phyloP scores from a whole-genome alignment of 2,329 filamentous ascomycete species.

The Monilinia aucupariae region DNA sequence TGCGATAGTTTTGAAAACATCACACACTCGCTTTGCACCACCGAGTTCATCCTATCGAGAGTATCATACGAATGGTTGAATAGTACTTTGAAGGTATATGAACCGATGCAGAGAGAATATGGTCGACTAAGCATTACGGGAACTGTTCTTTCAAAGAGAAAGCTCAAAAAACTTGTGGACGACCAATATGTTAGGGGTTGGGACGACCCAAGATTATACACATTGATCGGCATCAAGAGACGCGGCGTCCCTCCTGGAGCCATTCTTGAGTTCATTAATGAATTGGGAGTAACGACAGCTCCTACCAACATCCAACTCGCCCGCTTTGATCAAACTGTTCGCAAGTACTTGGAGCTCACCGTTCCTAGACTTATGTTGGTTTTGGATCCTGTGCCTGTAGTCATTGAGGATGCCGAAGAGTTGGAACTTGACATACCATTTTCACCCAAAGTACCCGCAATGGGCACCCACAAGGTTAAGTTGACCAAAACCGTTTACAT shows the following conservation, averaged over 20 bases:
- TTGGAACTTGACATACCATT: slow-evolving; percentile 70
- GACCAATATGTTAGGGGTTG: slow-evolving; percentile 76
- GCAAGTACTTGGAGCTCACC: slow-evolving; percentile 79
- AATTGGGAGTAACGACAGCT: slow-evolving; percentile 83
- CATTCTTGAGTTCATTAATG: slow-evolving; percentile 82
- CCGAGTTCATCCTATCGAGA: slow-evolving; percentile 79
- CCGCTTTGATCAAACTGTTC: slow-evolving; percentile 80
- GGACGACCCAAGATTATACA: slow-evolving; percentile 89
- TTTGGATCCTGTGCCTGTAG: slow-evolving; percentile 75
- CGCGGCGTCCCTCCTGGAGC: slow-evolving; percentile 84
- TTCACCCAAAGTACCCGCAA: slow-evolving; percentile 69
- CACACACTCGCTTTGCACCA: slow-evolving; percentile 88
- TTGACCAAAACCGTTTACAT: slow-evolving; percentile 81
- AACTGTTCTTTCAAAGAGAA: slow-evolving; percentile 81
- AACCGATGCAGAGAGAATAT: slow-evolving; percentile 91
- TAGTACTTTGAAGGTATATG: slow-evolving; percentile 73
- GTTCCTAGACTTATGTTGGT: slow-evolving; percentile 88
- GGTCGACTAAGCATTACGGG: slow-evolving; percentile 73
- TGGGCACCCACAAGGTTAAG: slow-evolving; percentile 54
- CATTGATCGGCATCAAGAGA: slow-evolving; percentile 74
- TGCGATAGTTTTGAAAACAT: slow-evolving; percentile 91
- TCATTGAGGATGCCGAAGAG: slow-evolving; percentile 73
- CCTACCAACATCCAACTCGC: slow-evolving; percentile 72
- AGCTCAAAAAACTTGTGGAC: slow-evolving; percentile 72
- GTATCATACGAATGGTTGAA: slow-evolving; percentile 90